phyloP scores from a whole-genome alignment of 768 basidiomycete genomes.

The Phylloporus arenicola region DNA sequence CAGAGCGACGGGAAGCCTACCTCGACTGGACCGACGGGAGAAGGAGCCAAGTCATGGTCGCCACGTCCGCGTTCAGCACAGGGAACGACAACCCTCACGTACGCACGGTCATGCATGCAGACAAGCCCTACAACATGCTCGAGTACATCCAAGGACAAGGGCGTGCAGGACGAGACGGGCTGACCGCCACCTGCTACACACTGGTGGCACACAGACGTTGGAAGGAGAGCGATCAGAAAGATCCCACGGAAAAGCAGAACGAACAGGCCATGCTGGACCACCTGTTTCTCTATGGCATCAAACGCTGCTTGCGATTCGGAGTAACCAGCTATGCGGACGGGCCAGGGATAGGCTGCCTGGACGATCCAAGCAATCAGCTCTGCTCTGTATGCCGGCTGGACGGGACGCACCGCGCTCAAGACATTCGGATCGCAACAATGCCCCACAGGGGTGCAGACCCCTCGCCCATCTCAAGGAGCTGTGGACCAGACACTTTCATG shows the following conservation, averaged over 20 bases:
- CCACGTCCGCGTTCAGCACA: slow-evolving; percentile 23
- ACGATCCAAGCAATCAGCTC: background rate
- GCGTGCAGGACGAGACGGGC: slow-evolving; percentile 14
- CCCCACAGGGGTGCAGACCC: background rate
- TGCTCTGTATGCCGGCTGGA: background rate
- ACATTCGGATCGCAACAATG: background rate
- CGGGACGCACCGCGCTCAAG: background rate
- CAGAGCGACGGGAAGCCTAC: background rate
- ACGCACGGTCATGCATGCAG: slow-evolving; percentile 14
- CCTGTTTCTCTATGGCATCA: background rate
- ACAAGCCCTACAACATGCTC: slow-evolving; percentile 20
- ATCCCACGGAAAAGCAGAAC: background rate
- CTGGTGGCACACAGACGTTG: background rate
- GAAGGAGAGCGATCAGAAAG: background rate
- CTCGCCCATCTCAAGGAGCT: background rate
- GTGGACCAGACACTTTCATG: background rate
- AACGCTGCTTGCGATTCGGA: slow-evolving; percentile 6
- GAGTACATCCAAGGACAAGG: slow-evolving; percentile 19
- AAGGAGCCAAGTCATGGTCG: slow-evolving; percentile 3
- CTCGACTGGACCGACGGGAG: slow-evolving; percentile 7
- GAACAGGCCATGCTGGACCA: background rate
- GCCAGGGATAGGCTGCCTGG: background rate
- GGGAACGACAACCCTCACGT: slow-evolving; percentile 25
- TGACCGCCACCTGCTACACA: background rate
- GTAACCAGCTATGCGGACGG: background rate